phyloP scores from a whole-genome alignment of 2,329 filamentous ascomycete genomes.

The Neospermospora avenae region DNA sequence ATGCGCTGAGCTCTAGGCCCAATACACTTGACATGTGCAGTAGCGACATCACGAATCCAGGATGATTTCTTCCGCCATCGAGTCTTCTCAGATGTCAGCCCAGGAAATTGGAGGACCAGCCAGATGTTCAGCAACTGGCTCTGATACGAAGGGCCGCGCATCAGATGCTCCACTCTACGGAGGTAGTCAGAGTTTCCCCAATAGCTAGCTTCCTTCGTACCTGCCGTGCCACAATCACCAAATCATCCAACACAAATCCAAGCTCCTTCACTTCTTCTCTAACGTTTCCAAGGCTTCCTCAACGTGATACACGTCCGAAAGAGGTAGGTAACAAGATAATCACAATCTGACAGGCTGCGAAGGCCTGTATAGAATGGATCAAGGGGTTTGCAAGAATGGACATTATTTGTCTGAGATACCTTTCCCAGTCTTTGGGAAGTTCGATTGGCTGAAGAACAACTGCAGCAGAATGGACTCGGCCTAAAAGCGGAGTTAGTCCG shows the following conservation, averaged over 20 bases:
- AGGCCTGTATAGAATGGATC: not conserved
- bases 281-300: not conserved
- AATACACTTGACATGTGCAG: not conserved
- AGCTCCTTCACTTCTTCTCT: not conserved
- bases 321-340: conserved; percentile 11
- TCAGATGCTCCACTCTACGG: not conserved
- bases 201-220: too few species aligned
- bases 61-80: not conserved
- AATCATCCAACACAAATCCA: not conserved
- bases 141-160: not conserved
- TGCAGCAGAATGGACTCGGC: not conserved
- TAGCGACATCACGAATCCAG: not conserved
- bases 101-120: not conserved
- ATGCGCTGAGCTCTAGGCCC: conserved; percentile 1
- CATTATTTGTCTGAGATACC: not conserved
- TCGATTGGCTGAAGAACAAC: not conserved
- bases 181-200: too few species aligned
- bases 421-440: not conserved
- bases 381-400: conserved; percentile 1
- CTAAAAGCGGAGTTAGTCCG: not conserved
- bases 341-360: not conserved
- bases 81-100: not conserved
- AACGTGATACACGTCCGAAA: not conserved
- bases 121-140: not conserved
- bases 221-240: not conserved